Conservation (phyloP, 257 asterid species). For the Solanum stenotomum region DNA sequence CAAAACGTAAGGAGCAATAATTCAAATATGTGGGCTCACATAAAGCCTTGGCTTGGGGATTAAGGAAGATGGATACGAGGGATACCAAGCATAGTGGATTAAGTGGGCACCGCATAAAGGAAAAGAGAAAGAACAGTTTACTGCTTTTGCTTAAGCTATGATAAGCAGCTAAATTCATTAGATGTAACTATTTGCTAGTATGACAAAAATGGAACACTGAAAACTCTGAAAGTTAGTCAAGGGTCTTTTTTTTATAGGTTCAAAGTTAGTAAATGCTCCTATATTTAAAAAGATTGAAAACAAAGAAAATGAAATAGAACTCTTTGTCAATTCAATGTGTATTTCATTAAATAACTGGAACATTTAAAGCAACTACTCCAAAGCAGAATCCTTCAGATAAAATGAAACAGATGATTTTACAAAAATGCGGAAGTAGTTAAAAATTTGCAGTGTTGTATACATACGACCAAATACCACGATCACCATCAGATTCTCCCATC, state of each 20-base stretch:
- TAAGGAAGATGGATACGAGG: background rate
- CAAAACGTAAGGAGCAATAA: background rate
- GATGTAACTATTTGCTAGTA: background rate
- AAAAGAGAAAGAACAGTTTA: background rate
- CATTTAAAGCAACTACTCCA: background rate
- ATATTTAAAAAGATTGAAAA: background rate
- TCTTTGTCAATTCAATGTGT: background rate
- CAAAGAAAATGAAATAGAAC: background rate
- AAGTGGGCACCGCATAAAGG: background rate
- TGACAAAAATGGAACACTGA: background rate
- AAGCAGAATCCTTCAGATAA: background rate
- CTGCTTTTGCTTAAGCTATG: background rate
- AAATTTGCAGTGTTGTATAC: conserved; percentile 25
- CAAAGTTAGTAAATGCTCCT: background rate
- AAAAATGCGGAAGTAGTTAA: background rate
- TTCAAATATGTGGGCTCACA: background rate
- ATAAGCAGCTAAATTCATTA: background rate
- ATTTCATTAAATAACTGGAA: background rate
- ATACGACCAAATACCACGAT: conserved; percentile 94
- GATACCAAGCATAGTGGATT: background rate
- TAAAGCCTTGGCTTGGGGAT: background rate
- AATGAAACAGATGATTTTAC: background rate
- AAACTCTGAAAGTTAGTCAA: background rate
- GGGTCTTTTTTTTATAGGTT: background rate
- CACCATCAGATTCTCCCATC: conserved; percentile 99